Conservation (phyloP, 192 early-diverging fungal genomes). For the Gamsiella multidivaricata region DNA sequence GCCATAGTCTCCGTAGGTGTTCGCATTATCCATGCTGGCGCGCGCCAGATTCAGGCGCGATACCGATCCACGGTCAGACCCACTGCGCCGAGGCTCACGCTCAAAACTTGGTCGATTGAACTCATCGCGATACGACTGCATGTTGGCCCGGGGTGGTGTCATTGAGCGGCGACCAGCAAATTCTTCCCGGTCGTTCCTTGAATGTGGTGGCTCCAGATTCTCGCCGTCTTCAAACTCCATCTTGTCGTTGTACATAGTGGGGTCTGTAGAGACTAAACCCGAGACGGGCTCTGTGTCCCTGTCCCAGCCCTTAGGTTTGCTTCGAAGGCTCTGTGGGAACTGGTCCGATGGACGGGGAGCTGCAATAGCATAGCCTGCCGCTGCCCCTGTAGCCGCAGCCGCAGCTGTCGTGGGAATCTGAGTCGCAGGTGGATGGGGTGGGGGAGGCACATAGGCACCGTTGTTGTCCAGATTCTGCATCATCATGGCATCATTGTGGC, state of each 20-base stretch:
- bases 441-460: conserved; percentile 27
- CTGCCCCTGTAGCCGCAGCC: neutral
- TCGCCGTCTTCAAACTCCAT: conserved; percentile 42
- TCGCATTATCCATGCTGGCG: conserved; percentile 2
- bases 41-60: conserved; percentile 22
- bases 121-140: conserved; percentile 51
- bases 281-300: conserved; percentile 8
- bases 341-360: conserved; percentile 30
- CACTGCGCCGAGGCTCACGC: conserved; percentile 32
- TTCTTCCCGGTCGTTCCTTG: conserved; percentile 6
- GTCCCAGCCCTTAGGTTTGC: conserved; percentile 33
- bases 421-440: conserved; percentile 20
- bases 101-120: conserved; percentile 36
- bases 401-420: neutral
- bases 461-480: conserved; percentile 18
- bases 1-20: conserved; percentile 5
- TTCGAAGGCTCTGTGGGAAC: conserved; percentile 43
- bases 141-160: conserved; percentile 39
- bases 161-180: conserved; percentile 24
- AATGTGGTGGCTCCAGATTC: conserved; percentile 31
- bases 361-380: neutral
- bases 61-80: conserved; percentile 40
- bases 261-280: neutral
- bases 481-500: conserved; percentile 10
- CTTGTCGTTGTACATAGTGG: conserved; percentile 24